Evolutionary conservation across 2,329 filamentous ascomycete species (phyloP), one percentile per base, ranked within the genome.

Genomic region (Penicillium sclerotigenum): DNA sequence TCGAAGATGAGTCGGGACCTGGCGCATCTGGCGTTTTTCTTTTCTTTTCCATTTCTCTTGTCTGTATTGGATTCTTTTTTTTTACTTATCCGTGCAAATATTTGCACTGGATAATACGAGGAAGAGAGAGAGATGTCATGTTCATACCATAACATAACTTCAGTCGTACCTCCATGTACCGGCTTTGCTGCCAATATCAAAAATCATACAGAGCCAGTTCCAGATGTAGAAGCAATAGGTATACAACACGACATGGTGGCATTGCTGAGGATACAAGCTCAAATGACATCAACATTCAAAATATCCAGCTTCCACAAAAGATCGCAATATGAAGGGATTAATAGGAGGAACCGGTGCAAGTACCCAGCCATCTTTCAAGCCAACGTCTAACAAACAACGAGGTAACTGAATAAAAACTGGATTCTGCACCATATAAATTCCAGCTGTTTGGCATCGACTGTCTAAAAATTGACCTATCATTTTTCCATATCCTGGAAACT

Each of bases 1-100:
- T 63, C 62, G 61, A 57, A 63, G 62, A 63, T 60, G 62, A 65
- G 63, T 65, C 62, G 62, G 63, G 63, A 65, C 60, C 57, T 63
- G 63, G 63, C 62, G 63, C 63, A 65, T 63, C 54, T 47, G 62
- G 63, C 58, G 63, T 65, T 65, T 64, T 51, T 54, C 52, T 63
- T 57, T 38, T 56, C 56, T 58, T 56, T 54, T 55, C 31, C 34
- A 42, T 54, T 58, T 54, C 50, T 55, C 48, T 54, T 52, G 53
- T 62, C 59, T 60, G 54, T 62, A 60, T 60, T 63, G 60, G 58
- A 59, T 46, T 51, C 28, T 37, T 45, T 42, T 54, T 42, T 31
- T 49, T 26, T 14, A 31, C 41, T 46, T 52, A 13, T 45, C 38
- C 41, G 34, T 37, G 47, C 40, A 16, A 20, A 13, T 47, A 38